phyloP scores from a whole-genome alignment of 2,329 filamentous ascomycete species.

The Chaetomium olivaceum region DNA sequence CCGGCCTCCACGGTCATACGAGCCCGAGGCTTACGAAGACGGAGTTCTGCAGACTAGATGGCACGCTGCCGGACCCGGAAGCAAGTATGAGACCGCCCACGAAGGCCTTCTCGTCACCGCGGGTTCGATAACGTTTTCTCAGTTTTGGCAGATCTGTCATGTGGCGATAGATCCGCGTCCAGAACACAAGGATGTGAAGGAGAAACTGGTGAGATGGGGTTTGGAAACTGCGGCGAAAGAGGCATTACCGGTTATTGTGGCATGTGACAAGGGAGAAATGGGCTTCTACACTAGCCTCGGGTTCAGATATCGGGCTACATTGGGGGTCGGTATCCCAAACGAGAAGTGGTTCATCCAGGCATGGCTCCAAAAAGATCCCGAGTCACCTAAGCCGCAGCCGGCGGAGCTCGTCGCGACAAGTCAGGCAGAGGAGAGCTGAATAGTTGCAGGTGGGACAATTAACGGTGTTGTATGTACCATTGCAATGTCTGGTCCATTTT shows the following conservation, averaged over 20 bases:
- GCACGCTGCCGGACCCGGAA: not conserved
- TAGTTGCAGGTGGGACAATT: not conserved
- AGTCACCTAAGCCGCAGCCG: not conserved
- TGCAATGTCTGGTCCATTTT: not conserved
- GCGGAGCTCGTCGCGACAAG: not conserved
- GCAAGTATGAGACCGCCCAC: not conserved
- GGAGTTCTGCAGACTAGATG: not conserved
- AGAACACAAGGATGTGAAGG: not conserved
- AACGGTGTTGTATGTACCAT: not conserved
- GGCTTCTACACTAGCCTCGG: not conserved
- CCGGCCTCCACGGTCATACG: not conserved
- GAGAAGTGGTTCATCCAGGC: not conserved
- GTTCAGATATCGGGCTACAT: not conserved
- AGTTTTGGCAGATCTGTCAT: not conserved
- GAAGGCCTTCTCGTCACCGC: not conserved
- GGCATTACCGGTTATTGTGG: not conserved
- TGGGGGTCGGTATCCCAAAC: not conserved
- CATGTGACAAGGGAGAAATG: not conserved
- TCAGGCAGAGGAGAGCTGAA: not conserved
- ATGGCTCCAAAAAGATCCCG: not conserved
- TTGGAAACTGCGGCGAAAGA: not conserved
- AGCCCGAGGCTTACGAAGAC: not conserved
- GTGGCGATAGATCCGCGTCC: not conserved
- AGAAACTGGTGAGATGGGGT: not conserved
- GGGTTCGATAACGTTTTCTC: not conserved